These are phyloP conservation scores for Cladophialophora yegresii DNA, from an alignment of 2,329 filamentous ascomycete species.

Conservation along the genomic window DNA sequence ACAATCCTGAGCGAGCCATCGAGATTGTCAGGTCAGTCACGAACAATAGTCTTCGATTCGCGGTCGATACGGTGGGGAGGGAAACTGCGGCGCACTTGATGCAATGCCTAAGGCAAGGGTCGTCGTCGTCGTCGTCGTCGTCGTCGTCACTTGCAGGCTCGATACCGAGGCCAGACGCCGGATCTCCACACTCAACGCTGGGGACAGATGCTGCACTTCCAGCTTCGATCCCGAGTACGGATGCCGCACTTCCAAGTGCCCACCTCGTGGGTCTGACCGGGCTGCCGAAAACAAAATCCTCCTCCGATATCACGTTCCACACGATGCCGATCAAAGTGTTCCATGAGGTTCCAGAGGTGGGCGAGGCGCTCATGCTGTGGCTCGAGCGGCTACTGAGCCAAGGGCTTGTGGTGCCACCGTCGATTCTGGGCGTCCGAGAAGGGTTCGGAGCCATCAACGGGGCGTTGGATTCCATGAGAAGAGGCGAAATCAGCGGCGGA, in stretches of 20 bases:
- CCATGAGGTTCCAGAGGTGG: slow-evolving; percentile 66
- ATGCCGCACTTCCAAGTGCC: slow-evolving; percentile 32
- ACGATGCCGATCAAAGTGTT: slow-evolving; percentile 75
- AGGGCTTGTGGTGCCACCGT: slow-evolving; percentile 61
- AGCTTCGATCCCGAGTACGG: background rate
- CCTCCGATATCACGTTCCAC: slow-evolving; percentile 51
- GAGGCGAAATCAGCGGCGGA: slow-evolving; percentile 67
- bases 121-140: slow-evolving; percentile 9
- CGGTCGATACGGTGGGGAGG: slow-evolving; percentile 66
- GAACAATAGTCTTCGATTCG: slow-evolving; percentile 61
- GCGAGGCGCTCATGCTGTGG: slow-evolving; percentile 65
- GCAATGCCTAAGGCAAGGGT: slow-evolving; percentile 48
- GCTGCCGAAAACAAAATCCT: slow-evolving; percentile 59
- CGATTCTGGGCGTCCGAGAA: slow-evolving; percentile 61
- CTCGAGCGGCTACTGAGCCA: slow-evolving; percentile 64
- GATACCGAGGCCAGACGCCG: background rate
- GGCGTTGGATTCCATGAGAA: slow-evolving; percentile 66
- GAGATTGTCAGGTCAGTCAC: slow-evolving; percentile 64
- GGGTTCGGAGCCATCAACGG: slow-evolving; percentile 68
- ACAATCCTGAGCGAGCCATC: slow-evolving; percentile 65
- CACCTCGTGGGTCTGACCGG: slow-evolving; percentile 71
- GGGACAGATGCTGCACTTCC: background rate
- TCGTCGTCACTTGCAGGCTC: background rate
- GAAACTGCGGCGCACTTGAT: slow-evolving; percentile 64
- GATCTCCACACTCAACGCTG: background rate